Base-by-base conservation (phyloP, 805 yeast species). In the Lipomyces yamanashiensis region DNA sequence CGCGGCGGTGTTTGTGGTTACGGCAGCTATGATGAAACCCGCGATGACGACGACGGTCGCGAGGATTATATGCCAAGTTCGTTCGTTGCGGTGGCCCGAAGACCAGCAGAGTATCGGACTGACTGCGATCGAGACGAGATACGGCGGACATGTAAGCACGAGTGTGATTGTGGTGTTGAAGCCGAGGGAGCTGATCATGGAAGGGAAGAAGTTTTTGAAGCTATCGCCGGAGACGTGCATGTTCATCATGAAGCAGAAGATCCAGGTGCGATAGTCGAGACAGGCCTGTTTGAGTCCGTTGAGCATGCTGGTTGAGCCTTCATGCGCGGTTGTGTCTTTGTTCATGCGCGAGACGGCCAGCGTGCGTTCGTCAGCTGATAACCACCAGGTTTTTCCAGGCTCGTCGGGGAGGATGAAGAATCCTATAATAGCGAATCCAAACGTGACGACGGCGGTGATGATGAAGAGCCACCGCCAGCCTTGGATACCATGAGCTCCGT, bases 91-190 rank as follows among this genome's bases (percentile, higher is more conserved):
- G 53, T 51, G 54, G 9, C 58, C 61, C 21, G 68, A 54, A 33
- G 64, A 53, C 55, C 62, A 15, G 81, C 58, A 70, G 77, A 84
- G 0, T 86, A 82, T 8, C 78, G 74, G 21, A 33, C 49, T 39
- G 19, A 40, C n/a, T 19, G 81, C 72, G 7, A 82, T 85, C 0
- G 87, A 85, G 58, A 83, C 70, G 57, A 81, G 72, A 71, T 84
- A 85, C 9, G 87, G 87, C 19, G 87, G 87, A 39, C 84, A 86
- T 10, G 87, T 83, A 62, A 85, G 75, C 67, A 82, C 81, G 59
- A 84, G 77, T 2, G 87, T 82, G 45, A 80, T 77, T 45, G 83
- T 78, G 56, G 79, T 77, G 70, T 74, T 71, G 68, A 82, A 85
- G 49, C 83, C 80, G 62, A 85, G 75, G 15, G 87, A 82, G 66